These are phyloP conservation scores for Dunaliella primolecta DNA, from an alignment of 139 green algal genomes.

Conservation along the genomic window DNA sequence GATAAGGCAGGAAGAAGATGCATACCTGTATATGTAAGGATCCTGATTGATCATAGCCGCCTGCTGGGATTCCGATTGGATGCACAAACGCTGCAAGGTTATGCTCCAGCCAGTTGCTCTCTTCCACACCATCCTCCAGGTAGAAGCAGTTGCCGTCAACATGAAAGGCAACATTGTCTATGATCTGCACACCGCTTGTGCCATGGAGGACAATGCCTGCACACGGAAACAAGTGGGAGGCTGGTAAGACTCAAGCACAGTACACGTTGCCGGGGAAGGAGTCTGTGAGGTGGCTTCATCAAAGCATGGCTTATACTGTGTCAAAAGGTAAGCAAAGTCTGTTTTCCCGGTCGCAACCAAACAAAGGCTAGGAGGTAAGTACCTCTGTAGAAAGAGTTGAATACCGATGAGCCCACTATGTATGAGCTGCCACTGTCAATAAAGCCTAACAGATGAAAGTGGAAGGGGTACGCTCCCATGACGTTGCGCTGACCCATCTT, in stretches of 20 bases:
- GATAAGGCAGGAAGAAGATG: too few relatives aligned
- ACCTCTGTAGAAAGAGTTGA: constrained; percentile 38
- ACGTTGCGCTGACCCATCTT: constrained; percentile 51
- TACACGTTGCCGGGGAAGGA: too few relatives aligned
- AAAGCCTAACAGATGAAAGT: constrained; percentile 43
- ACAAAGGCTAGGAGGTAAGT: too few relatives aligned
- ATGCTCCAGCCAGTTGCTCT: constrained; percentile 54
- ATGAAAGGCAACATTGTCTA: constrained; percentile 60
- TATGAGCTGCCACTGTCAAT: constrained; percentile 19
- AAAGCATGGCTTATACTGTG: too few relatives aligned
- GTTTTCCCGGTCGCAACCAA: too few relatives aligned
- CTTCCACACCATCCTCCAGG: constrained; percentile 47
- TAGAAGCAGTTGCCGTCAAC: constrained; percentile 35
- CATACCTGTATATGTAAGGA: constrained; percentile 35
- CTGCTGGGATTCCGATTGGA: constrained; percentile 44
- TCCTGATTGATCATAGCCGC: constrained; percentile 29
- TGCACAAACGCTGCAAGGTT: constrained; percentile 57
- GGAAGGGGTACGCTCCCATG: constrained; percentile 58
- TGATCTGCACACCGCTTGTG: constrained; percentile 33
- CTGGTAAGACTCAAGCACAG: too few relatives aligned
- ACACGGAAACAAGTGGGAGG: background rate
- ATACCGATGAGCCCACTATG: constrained; percentile 47
- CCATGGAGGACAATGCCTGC: constrained; percentile 43
- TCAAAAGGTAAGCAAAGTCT: too few relatives aligned
- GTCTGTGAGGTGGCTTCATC: too few relatives aligned